phyloP scores from a whole-genome alignment of 202 grass and related monocot genomes.

The Zoysia matrella region DNA sequence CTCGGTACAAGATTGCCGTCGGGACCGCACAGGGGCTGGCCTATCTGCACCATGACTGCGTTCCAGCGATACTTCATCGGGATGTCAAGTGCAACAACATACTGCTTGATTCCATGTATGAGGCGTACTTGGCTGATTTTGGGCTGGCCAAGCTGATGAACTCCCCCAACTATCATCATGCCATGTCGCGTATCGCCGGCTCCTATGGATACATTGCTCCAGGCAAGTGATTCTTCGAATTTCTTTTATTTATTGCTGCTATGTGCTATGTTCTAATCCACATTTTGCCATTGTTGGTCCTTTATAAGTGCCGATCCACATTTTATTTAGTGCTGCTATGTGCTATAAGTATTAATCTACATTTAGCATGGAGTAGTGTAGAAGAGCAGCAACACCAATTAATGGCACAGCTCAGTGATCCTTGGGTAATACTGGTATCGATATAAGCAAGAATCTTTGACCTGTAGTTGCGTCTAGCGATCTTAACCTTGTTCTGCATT shows the following conservation, averaged over 20 bases:
- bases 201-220: constrained; percentile 99
- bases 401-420: constrained; percentile 32
- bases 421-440: constrained; percentile 14
- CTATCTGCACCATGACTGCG: no score
- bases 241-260: no score
- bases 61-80: no score
- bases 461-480: constrained; percentile 40
- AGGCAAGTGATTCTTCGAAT: constrained; percentile 59
- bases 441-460: constrained; percentile 54
- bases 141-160: constrained; percentile 98
- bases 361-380: constrained; percentile 24
- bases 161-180: constrained; percentile 84
- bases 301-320: background rate
- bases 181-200: constrained; percentile 85
- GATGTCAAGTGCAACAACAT: constrained; percentile 41
- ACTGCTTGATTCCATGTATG: constrained; percentile 84
- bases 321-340: no score
- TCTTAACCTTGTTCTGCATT: constrained; percentile 48
- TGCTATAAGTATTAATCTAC: no score
- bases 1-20: constrained; percentile 79
- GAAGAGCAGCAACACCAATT: constrained; percentile 40
- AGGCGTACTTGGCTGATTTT: constrained; percentile 93
- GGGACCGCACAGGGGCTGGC: constrained; percentile 29
- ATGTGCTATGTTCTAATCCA: background rate
- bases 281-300: background rate